These are phyloP conservation scores for Coprinellus aureogranulatus DNA, from an alignment of 768 basidiomycete genomes.

Conservation along the genomic window DNA sequence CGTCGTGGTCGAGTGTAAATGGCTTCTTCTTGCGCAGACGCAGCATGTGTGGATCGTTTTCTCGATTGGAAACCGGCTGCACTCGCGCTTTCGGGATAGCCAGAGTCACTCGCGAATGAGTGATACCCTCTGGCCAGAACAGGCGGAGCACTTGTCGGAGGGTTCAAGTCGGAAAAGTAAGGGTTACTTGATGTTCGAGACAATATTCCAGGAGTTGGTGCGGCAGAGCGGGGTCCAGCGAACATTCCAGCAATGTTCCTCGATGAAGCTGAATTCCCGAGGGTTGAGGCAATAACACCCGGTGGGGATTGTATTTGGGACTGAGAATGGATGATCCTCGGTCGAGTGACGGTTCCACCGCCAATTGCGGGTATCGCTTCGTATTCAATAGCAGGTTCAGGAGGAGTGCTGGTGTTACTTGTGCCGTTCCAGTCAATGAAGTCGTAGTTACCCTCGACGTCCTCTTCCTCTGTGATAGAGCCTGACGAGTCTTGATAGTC, in stretches of 20 bases:
- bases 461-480: conserved; percentile 19
- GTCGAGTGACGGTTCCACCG: conserved; percentile 82
- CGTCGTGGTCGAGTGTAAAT: conserved; percentile 1
- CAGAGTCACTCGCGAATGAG: neutral
- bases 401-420: conserved; percentile 47
- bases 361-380: conserved; percentile 91
- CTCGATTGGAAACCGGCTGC: neutral
- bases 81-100: neutral
- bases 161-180: conserved; percentile 17
- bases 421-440: conserved; percentile 56
- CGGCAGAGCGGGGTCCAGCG: conserved; percentile 16
- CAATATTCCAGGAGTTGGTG: conserved; percentile 23
- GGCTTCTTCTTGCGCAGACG: conserved; percentile 3
- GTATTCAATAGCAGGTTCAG: conserved; percentile 59
- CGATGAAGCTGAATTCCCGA: conserved; percentile 14
- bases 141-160: conserved; percentile 5
- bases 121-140: neutral
- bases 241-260: conserved; percentile 6
- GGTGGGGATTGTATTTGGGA: conserved; percentile 60
- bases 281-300: conserved; percentile 16
- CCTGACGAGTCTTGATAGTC: conserved; percentile 22
- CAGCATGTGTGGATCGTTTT: neutral
- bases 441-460: conserved; percentile 50
- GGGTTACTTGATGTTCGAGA: conserved; percentile 25
- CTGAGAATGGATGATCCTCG: conserved; percentile 82